Percentiles rank a stretch among this genome's conserved stretches.
These are phyloP conservation scores for Citrus australasica DNA, from an alignment of 345 rosid genomes.

Conservation along the genomic window DNA sequence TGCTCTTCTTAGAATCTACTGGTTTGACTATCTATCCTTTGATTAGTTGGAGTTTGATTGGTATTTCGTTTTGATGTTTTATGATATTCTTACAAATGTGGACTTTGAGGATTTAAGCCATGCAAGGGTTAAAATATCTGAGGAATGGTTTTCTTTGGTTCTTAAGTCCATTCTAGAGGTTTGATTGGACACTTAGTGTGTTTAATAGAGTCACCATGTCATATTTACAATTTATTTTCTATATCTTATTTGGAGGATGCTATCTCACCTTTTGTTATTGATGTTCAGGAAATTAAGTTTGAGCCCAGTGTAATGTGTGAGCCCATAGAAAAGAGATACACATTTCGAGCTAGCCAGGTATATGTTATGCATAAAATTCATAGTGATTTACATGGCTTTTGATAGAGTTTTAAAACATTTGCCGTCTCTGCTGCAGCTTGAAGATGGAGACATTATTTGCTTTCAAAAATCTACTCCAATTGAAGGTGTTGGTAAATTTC, in stretches of 20 bases:
- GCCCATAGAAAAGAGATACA: slow-evolving; percentile 46
- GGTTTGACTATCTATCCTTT: background rate
- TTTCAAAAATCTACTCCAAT: slow-evolving; percentile 51
- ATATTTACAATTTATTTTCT: background rate
- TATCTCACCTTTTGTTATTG: slow-evolving; percentile 3
- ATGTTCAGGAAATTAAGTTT: slow-evolving; percentile 67
- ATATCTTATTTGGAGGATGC: background rate
- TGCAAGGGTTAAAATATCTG: background rate
- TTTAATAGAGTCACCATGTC: background rate
- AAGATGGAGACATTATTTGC: slow-evolving; percentile 78
- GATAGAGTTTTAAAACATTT: background rate
- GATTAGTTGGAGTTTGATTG: background rate
- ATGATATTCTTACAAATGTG: background rate
- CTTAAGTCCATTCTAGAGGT: background rate
- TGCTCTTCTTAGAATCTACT: background rate
- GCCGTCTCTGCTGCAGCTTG: slow-evolving; percentile 43
- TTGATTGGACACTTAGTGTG: background rate
- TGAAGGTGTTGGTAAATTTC: slow-evolving; percentile 37
- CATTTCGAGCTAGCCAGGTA: slow-evolving; percentile 66
- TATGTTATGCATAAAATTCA: background rate
- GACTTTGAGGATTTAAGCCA: background rate
- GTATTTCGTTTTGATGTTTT: background rate
- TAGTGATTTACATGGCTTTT: background rate
- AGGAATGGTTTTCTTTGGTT: background rate
- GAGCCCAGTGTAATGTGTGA: slow-evolving; percentile 71